Evolutionary conservation across 768 basidiomycete species (phyloP).

Genomic region (Amanita pseudoporphyria): DNA sequence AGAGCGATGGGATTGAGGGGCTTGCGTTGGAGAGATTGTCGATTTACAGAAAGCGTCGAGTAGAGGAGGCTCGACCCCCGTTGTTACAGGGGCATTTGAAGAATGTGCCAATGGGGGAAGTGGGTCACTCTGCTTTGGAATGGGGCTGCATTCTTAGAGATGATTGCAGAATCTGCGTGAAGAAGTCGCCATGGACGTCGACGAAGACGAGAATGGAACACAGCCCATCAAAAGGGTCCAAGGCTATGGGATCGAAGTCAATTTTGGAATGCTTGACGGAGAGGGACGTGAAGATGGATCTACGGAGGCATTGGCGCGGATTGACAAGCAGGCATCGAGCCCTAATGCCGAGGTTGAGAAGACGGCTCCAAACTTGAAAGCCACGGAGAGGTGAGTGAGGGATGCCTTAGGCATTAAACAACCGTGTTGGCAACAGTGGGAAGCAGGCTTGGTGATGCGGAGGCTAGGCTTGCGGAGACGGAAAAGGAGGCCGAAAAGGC

Average conservation of each 20-base stretch:
- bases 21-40: conserved; percentile 75
- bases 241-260: conserved; percentile 85
- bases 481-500: conserved; percentile 92
- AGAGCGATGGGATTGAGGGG: conserved; percentile 82
- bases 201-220: conserved; percentile 77
- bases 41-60: conserved; percentile 83
- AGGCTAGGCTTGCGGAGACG: conserved; percentile 76
- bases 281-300: conserved; percentile 67
- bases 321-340: conserved; percentile 66
- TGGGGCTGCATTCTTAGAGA: conserved; percentile 5
- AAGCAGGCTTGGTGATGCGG: conserved; percentile 71
- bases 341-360: conserved; percentile 75
- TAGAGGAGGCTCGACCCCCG: conserved; percentile 87
- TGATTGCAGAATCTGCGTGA: conserved; percentile 62
- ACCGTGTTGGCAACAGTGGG: neutral
- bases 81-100: conserved; percentile 66
- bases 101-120: conserved; percentile 94
- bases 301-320: conserved; percentile 52
- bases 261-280: conserved; percentile 68
- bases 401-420: neutral
- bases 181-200: conserved; percentile 87
- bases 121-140: conserved; percentile 19
- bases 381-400: conserved; percentile 65
- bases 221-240: conserved; percentile 63
- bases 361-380: conserved; percentile 96